phyloP scores from a whole-genome alignment of 148 eudicot species.

The Gaultheria prostrata region DNA sequence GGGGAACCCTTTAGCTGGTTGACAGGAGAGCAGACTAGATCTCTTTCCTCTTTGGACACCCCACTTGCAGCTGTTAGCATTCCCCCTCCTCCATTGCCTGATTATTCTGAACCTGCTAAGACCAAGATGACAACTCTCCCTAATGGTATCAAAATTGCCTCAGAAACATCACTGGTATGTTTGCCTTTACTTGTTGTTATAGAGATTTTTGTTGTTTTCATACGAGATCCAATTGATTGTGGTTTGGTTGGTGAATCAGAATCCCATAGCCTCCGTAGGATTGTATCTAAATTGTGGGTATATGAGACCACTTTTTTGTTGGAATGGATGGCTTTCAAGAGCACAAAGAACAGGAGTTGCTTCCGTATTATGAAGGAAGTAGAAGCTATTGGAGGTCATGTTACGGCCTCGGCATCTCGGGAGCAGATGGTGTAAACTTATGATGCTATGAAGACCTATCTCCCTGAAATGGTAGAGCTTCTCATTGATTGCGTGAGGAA shows the following conservation, averaged over 20 bases:
- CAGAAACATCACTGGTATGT: slow-evolving; percentile 77
- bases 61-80: slow-evolving; percentile 63
- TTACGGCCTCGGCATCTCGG: slow-evolving; percentile 73
- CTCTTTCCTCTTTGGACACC: background rate
- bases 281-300: slow-evolving; percentile 72
- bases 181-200: background rate
- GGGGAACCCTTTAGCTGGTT: too few relatives aligned
- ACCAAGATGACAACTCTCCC: slow-evolving; percentile 77
- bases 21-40: too few relatives aligned
- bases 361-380: slow-evolving; percentile 82
- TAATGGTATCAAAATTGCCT: slow-evolving; percentile 82
- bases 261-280: slow-evolving; percentile 78
- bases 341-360: slow-evolving; percentile 77
- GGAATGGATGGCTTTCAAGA: slow-evolving; percentile 96
- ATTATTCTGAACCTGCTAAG: slow-evolving; percentile 62
- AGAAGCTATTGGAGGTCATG: slow-evolving; percentile 90
- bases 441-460: slow-evolving; percentile 79
- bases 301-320: slow-evolving; percentile 83
- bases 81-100: slow-evolving; percentile 72
- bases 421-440: slow-evolving; percentile 92
- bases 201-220: too few relatives aligned
- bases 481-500: slow-evolving; percentile 63
- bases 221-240: too few relatives aligned
- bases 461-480: slow-evolving; percentile 52
- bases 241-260: slow-evolving; percentile 35